Percentiles rank a stretch among this genome's conserved stretches.
These are phyloP conservation scores for Auricularia auricula-judae DNA, from an alignment of 768 basidiomycete genomes.

Conservation along the genomic window DNA sequence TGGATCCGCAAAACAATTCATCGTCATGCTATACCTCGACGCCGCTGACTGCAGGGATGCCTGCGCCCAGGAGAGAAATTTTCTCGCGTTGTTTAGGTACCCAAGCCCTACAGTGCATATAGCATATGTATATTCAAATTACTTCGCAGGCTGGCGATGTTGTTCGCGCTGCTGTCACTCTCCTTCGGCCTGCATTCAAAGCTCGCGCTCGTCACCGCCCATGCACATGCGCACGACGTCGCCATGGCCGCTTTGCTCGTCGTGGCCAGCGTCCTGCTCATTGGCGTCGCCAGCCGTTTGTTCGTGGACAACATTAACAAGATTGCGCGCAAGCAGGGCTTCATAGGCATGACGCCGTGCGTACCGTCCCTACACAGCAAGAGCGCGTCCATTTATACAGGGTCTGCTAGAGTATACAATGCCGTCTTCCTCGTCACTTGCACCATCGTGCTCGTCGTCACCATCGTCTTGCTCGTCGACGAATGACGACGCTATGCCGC, in stretches of 20 bases:
- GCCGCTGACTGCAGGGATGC: background rate
- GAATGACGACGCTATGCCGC: conserved; percentile 45
- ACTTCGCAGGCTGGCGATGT: background rate
- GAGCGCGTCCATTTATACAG: background rate
- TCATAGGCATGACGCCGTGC: background rate
- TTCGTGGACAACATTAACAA: background rate
- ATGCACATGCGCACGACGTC: background rate
- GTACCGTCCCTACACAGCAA: background rate
- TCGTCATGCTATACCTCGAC: background rate
- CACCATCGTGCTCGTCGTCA: conserved; percentile 33
- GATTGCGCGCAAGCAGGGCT: background rate
- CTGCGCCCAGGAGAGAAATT: background rate
- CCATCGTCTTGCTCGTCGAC: conserved; percentile 62
- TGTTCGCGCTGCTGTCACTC: background rate
- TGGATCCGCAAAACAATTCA: background rate
- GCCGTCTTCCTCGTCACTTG: background rate
- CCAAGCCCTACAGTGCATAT: background rate
- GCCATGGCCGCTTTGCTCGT: background rate
- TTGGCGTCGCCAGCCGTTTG: background rate
- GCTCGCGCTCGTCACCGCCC: background rate
- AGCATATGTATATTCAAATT: background rate
- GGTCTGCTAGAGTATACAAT: background rate
- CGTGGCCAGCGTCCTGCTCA: background rate
- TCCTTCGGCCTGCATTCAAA: background rate
- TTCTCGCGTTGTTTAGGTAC: background rate